Base-by-base conservation (phyloP, 306 rosid genomes). In the Lagenaria siceraria region DNA sequence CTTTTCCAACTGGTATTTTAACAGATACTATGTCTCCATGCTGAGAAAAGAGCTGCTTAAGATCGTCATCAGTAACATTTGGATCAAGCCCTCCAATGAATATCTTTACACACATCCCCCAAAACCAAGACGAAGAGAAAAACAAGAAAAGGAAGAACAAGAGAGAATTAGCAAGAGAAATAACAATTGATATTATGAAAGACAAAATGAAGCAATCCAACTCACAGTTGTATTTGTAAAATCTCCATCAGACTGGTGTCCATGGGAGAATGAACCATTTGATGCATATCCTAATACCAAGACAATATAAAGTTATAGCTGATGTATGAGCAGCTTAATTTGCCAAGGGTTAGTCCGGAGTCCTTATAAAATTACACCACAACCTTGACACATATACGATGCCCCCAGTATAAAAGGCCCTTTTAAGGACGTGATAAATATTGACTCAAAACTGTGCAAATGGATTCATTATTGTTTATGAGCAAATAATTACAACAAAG, bases 21-120 rank as follows among this genome's bases (percentile, higher is more conserved):
- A 96, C 99, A 75, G 99, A 96, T 24, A 87, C 87, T 68, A 96
- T 88, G 85, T 92, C 99, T 53, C 99, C 99, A 55, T 86, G 84
- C 84, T 89, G 90, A 17, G 92, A 87, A 86, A 96, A 92, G 56
- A 93, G 88, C 56, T 92, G 96, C 91, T 87, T 92, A 42, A 96
- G 99, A 83, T 96, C 99, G 71, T 96, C 99, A 78, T 96, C 97
- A 12, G 91, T 85, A 59, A 84, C 98, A 81, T 87, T 88, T 54
- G 99, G 90, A 82, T 96, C 99, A 48, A 96, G 97, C 81, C 99
- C 99, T 83, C 99, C 99, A 53, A 96, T 98, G 88, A 96, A 96
- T 85, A 96, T 92, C 99, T 96, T 42, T 61, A 31, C 62, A 69
- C 61, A 80, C 51, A 77, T 7, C 10, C 55, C 53, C 89, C 75